Evolutionary conservation across 371 early-diverging fungal species (phyloP).

Genomic region (Circinella umbellata): DNA sequence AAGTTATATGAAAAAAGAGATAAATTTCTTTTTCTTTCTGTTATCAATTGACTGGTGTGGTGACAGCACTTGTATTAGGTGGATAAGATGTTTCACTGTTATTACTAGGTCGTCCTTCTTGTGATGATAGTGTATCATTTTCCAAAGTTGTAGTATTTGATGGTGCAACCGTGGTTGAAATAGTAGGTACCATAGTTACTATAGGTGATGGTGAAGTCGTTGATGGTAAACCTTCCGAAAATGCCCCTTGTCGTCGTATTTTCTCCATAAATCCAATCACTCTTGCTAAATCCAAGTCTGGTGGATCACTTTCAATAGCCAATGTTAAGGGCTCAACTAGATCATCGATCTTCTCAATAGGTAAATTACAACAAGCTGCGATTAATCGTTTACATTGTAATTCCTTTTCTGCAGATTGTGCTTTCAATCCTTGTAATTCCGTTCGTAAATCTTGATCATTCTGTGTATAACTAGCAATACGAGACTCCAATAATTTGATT

Average conservation of each 20-base stretch:
- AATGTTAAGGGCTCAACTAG: conserved; percentile 64
- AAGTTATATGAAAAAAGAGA: background rate
- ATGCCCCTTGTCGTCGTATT: conserved; percentile 42
- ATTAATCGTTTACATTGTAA: conserved; percentile 70
- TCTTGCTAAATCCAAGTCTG: conserved; percentile 55
- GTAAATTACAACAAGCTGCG: conserved; percentile 70
- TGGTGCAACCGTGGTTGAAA: background rate
- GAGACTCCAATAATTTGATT: conserved; percentile 41
- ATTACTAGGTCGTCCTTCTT: background rate
- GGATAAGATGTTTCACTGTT: background rate
- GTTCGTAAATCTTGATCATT: conserved; percentile 46
- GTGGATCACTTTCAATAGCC: conserved; percentile 77
- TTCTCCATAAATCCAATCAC: conserved; percentile 63
- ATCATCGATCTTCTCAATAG: conserved; percentile 67
- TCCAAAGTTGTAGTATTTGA: background rate
- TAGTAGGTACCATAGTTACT: background rate
- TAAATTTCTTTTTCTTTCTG: too few species aligned
- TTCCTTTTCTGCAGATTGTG: conserved; percentile 53
- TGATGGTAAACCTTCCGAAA: conserved; percentile 9
- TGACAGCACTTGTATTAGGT: background rate
- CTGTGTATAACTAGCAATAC: conserved; percentile 47
- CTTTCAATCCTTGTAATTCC: conserved; percentile 41
- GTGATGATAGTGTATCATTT: background rate
- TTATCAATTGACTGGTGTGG: conserved; percentile 5
- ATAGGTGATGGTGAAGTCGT: conserved; percentile 13